Percentiles rank a stretch among this genome's conserved stretches.
These are phyloP conservation scores for Kodamaea laetipori DNA, from an alignment of 805 yeast genomes.

Conservation along the genomic window DNA sequence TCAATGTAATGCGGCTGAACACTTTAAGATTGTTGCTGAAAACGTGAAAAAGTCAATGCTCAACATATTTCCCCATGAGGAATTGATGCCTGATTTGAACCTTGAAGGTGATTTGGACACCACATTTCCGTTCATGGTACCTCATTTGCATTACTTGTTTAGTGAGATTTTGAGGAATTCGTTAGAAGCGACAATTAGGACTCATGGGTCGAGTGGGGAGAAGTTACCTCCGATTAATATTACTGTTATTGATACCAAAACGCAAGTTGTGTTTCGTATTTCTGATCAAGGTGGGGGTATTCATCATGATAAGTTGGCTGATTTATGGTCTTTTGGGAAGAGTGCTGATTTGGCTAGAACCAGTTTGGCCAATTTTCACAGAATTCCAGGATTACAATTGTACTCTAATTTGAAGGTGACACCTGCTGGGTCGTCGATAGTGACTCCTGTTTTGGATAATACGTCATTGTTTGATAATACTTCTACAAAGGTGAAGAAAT, in stretches of 20 bases:
- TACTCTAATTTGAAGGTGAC: slow-evolving; percentile 46
- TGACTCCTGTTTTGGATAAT: slow-evolving; percentile 28
- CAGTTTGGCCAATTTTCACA: slow-evolving; percentile 66
- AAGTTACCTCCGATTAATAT: slow-evolving; percentile 76
- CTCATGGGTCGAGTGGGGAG: slow-evolving; percentile 31
- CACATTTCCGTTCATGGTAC: slow-evolving; percentile 78
- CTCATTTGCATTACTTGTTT: slow-evolving; percentile 81
- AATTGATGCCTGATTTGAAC: slow-evolving; percentile 68
- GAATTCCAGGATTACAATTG: slow-evolving; percentile 61
- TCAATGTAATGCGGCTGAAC: slow-evolving; percentile 71
- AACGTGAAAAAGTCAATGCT: slow-evolving; percentile 54
- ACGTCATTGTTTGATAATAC: slow-evolving; percentile 43
- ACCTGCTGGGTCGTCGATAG: slow-evolving; percentile 41
- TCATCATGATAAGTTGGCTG: slow-evolving; percentile 54
- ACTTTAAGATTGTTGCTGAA: slow-evolving; percentile 56
- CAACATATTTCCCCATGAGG: slow-evolving; percentile 51
- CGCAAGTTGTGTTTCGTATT: slow-evolving; percentile 71
- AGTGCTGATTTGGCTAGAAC: slow-evolving; percentile 58
- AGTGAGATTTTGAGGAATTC: slow-evolving; percentile 89
- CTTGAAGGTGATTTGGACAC: slow-evolving; percentile 73
- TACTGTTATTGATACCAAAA: slow-evolving; percentile 65
- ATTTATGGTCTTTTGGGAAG: slow-evolving; percentile 88
- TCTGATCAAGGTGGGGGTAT: slow-evolving; percentile 94
- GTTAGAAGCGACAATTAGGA: slow-evolving; percentile 72
- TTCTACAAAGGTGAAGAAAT: slow-evolving; percentile 33